Conservation (phyloP, 192 early-diverging fungal genomes). For the Borealophlyctis nickersoniae region DNA sequence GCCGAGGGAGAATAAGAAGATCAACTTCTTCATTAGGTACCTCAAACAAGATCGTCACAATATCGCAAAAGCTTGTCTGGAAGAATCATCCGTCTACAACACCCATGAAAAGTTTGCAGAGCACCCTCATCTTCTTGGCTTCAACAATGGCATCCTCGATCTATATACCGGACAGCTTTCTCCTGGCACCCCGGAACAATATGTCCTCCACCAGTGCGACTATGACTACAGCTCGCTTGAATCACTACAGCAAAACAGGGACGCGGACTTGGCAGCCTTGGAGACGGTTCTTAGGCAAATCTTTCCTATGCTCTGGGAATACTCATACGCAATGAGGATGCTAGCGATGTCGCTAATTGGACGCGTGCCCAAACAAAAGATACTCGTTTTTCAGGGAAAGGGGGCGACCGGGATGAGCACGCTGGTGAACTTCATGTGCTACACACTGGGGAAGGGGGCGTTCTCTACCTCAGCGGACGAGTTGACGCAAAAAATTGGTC, state of each 20-base stretch:
- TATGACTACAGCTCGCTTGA: not conserved
- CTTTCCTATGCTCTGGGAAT: not conserved
- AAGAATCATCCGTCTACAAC: no score
- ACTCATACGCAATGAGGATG: not conserved
- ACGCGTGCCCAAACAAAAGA: not conserved
- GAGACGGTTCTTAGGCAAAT: not conserved
- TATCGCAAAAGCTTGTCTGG: no score
- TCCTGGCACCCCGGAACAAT: not conserved
- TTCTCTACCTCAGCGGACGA: not conserved
- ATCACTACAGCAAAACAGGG: not conserved
- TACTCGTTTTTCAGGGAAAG: not conserved
- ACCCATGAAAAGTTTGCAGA: no score
- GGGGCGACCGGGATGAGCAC: not conserved
- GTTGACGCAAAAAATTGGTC: not conserved
- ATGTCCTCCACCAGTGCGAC: not conserved
- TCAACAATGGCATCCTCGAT: not conserved
- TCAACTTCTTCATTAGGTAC: no score
- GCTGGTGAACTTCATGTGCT: not conserved
- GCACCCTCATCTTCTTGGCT: not conserved
- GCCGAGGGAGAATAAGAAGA: no score
- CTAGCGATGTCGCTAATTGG: not conserved
- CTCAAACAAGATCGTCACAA: no score
- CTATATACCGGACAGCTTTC: not conserved
- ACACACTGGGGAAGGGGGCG: not conserved
- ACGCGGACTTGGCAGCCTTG: not conserved